Base-by-base conservation (phyloP, 306 rosid genomes). In the Glycyrrhiza uralensis region DNA sequence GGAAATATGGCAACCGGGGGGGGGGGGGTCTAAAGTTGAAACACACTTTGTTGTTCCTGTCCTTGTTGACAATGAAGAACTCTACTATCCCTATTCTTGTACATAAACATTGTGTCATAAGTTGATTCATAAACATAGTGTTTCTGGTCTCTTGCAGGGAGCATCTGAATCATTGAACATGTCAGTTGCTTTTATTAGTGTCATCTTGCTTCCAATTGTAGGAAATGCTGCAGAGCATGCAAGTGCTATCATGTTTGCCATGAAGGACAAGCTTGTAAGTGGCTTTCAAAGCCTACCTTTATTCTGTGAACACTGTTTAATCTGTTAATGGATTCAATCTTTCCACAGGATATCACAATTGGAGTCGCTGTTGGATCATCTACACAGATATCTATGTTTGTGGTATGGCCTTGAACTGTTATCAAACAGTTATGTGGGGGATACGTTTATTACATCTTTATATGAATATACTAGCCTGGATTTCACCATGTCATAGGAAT, bases 331-430 rank as follows among this genome's bases (percentile, higher is more conserved):
- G 52, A 69, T 26, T 70, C 67, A 66, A 74, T 61, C 49, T 76
- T 36, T 71, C 75, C 63, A 9, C 84, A 93, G 98, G 96, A 93
- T 75, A 90, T 90, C 76, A 87, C 96, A 41, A 80, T 93, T 47
- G 98, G 98, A 84, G 98, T 93, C 79, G 98, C 97, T 12, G 79
- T 85, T 77, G 98, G 96, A 78, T 93, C 98, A 29, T 93, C 98
- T 22, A 93, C 96, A 39, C 98, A 93, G 72, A 93, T 90, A 87
- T 85, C 97, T 46, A 93, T 90, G 98, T 93, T 93, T 87, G 92
- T 90, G 93, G 98, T 90, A 83, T 69, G 89, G 56, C 54, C 76
- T 84, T 72, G 36, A 69, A 81, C 76, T 68, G 69, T 47, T 44
- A 47, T 59, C 64, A 56, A 41, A 36, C 73, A 29, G n/a, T 57